phyloP scores from a whole-genome alignment of 2,329 filamentous ascomycete genomes.

The Grosmannia clavigera region DNA sequence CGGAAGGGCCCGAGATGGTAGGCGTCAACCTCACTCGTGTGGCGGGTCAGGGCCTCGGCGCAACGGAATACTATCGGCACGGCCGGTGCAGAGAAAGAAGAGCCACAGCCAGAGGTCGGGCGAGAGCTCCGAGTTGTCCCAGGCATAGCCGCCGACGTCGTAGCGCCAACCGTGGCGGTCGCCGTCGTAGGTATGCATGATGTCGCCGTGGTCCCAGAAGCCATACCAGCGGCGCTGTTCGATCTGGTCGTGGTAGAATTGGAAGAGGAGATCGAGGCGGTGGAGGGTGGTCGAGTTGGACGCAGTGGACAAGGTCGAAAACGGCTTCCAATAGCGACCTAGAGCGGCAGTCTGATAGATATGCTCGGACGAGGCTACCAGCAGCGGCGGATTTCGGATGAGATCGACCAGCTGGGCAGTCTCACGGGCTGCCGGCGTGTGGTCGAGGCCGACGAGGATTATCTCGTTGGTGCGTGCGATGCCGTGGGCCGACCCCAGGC shows the following conservation, averaged over 20 bases:
- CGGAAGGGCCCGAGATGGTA: slow-evolving; percentile 47
- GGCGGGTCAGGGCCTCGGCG: slow-evolving; percentile 44
- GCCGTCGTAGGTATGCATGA: slow-evolving; percentile 49
- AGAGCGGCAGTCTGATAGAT: slow-evolving; percentile 38
- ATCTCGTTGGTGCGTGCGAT: slow-evolving; percentile 46
- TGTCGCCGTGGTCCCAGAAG: slow-evolving; percentile 49
- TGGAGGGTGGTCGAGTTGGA: slow-evolving; percentile 27
- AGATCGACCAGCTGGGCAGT: neutral
- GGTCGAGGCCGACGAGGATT: slow-evolving; percentile 37
- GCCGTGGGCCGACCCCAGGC: slow-evolving; percentile 43
- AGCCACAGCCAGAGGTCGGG: slow-evolving; percentile 52
- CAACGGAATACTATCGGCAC: slow-evolving; percentile 44
- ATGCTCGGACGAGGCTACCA: slow-evolving; percentile 30
- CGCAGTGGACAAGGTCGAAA: slow-evolving; percentile 10
- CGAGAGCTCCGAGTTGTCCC: slow-evolving; percentile 53
- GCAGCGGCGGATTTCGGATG: slow-evolving; percentile 3
- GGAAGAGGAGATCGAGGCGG: slow-evolving; percentile 42
- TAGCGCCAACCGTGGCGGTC: slow-evolving; percentile 50
- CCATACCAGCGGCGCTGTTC: slow-evolving; percentile 50
- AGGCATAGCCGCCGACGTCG: slow-evolving; percentile 50
- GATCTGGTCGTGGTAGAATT: slow-evolving; percentile 43
- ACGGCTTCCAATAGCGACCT: slow-evolving; percentile 40
- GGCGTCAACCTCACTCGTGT: slow-evolving; percentile 48
- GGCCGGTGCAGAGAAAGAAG: slow-evolving; percentile 47
- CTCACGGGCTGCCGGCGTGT: slow-evolving; percentile 28